phyloP scores from a whole-genome alignment of 2,329 filamentous ascomycete species.

The Pleoardoris graminearum region DNA sequence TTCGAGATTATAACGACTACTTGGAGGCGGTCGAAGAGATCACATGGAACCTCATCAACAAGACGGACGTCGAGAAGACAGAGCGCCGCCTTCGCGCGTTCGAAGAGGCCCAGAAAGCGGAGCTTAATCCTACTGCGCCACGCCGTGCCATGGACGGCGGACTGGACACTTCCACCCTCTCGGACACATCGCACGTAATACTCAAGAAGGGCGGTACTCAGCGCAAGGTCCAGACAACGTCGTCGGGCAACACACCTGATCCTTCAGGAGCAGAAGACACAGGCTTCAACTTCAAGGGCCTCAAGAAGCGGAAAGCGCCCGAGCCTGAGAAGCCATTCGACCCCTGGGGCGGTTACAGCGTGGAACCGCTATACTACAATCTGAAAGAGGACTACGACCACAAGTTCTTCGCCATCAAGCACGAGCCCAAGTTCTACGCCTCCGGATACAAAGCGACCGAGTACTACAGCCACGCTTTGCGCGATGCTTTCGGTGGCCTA shows the following conservation, averaged over 20 bases:
- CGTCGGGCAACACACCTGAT: conserved; percentile 18
- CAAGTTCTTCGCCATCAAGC: conserved; percentile 71
- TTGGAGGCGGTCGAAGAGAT: conserved; percentile 89
- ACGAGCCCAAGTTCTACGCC: conserved; percentile 67
- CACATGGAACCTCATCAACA: conserved; percentile 82
- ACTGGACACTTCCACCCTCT: conserved; percentile 19
- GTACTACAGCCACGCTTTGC: conserved; percentile 78
- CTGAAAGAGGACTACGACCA: conserved; percentile 73
- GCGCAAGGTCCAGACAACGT: conserved; percentile 49
- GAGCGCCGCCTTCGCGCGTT: conserved; percentile 67
- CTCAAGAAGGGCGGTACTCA: conserved; percentile 71
- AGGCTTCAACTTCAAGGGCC: conserved; percentile 72
- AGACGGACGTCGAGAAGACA: conserved; percentile 67
- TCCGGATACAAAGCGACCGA: conserved; percentile 84
- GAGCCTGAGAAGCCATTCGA: conserved; percentile 79
- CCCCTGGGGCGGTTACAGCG: conserved; percentile 76
- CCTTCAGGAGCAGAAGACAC: conserved; percentile 23
- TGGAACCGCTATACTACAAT: conserved; percentile 68
- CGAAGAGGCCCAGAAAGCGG: conserved; percentile 69
- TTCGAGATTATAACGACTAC: conserved; percentile 89
- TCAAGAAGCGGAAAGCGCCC: conserved; percentile 67
- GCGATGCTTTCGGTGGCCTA: conserved; percentile 87
- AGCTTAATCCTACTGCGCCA: conserved; percentile 51
- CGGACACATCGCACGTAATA: conserved; percentile 25
- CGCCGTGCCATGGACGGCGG: conserved; percentile 28